Percentiles rank a stretch among this genome's conserved stretches.
phyloP scores from a whole-genome alignment of 1,284 basidiomycete species.

The Sanghuangporus baumii region DNA sequence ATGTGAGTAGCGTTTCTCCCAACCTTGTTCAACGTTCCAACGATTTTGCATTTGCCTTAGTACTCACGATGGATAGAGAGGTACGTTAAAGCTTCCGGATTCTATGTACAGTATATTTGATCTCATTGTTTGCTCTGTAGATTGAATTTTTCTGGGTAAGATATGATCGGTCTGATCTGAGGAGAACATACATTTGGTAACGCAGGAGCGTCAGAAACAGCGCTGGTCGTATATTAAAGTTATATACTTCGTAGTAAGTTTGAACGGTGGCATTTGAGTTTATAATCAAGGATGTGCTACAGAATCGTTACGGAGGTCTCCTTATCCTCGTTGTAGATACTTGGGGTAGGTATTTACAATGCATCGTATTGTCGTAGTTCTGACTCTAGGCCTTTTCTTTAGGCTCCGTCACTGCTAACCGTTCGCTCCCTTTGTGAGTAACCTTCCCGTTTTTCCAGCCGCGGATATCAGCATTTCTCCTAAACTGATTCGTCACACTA shows the following conservation, averaged over 20 bases:
- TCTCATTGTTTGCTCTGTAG: not conserved
- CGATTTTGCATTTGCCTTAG: not conserved
- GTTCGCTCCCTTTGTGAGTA: not conserved
- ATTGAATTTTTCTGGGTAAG: constrained; percentile 9
- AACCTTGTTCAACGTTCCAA: not conserved
- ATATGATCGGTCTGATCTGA: not conserved
- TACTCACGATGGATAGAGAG: constrained; percentile 8
- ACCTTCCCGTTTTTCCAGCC: not conserved
- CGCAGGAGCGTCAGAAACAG: not conserved
- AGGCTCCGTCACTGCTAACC: not conserved
- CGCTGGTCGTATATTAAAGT: constrained; percentile 5
- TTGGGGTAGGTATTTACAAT: not conserved
- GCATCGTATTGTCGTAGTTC: not conserved
- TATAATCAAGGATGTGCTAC: not conserved
- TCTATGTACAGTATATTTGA: not conserved
- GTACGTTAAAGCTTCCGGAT: not conserved
- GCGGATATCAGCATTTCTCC: not conserved
- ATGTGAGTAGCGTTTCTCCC: not conserved
- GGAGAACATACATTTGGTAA: not conserved
- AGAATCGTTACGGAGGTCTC: constrained; percentile 9
- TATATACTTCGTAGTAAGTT: constrained; percentile 2
- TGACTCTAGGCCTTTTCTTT: not conserved
- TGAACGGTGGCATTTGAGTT: not conserved
- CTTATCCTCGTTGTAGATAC: constrained; percentile 5
- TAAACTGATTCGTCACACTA: not conserved